These are phyloP conservation scores for Andrographis paniculata DNA, from an alignment of 305 asterid genomes.

Conservation along the genomic window DNA sequence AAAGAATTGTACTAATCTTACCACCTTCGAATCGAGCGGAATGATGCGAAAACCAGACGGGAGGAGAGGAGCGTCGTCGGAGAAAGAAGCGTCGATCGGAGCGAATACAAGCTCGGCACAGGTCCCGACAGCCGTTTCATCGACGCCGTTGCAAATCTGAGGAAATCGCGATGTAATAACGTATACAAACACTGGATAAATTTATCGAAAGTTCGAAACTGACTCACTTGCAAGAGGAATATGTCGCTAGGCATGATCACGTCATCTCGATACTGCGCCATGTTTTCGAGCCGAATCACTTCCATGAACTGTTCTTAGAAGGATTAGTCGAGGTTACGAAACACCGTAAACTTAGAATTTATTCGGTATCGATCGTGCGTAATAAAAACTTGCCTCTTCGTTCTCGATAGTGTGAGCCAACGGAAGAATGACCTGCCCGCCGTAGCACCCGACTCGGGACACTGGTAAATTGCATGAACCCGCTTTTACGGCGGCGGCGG, in stretches of 20 bases:
- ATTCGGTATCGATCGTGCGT: not conserved
- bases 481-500: constrained; percentile 78
- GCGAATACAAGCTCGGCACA: constrained; percentile 91
- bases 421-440: constrained; percentile 93
- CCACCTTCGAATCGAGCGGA: constrained; percentile 70
- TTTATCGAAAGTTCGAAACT: not conserved
- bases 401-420: constrained; percentile 91
- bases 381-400: constrained; percentile 63
- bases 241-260: constrained; percentile 72
- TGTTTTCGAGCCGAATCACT: constrained; percentile 88
- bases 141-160: constrained; percentile 91
- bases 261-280: constrained; percentile 63
- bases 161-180: too few species aligned
- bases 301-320: constrained; percentile 65
- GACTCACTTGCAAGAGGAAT: constrained; percentile 86
- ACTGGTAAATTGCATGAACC: constrained; percentile 67
- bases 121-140: constrained; percentile 71
- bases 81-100: constrained; percentile 91
- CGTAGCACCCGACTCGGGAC: constrained; percentile 67
- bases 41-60: constrained; percentile 97
- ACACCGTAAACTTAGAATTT: constrained; percentile 1
- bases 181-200: not conserved
- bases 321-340: constrained; percentile 2
- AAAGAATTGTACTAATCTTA: constrained; percentile 15
- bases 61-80: constrained; percentile 94